phyloP scores from a whole-genome alignment of 2,329 filamentous ascomycete species.

The Trichophyton equinum region DNA sequence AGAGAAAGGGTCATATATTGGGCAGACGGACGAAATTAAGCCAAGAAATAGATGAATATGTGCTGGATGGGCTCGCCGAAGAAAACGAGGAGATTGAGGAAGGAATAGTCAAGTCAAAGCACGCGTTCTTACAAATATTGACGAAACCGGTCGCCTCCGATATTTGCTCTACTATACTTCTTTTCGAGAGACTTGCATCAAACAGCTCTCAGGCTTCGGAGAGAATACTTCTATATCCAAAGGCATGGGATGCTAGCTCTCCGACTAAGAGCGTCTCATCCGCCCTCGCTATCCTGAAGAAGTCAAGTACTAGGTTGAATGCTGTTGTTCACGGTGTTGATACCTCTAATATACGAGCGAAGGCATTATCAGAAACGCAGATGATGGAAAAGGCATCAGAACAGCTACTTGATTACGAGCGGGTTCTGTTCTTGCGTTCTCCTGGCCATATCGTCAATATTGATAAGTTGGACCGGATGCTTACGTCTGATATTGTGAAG shows the following conservation, averaged over 20 bases:
- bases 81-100: background rate
- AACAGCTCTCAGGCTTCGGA: conserved; percentile 27
- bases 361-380: conserved; percentile 9
- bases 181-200: conserved; percentile 30
- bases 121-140: conserved; percentile 35
- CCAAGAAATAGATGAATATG: background rate
- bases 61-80: background rate
- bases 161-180: conserved; percentile 34
- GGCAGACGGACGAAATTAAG: background rate
- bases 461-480: conserved; percentile 26
- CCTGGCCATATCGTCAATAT: conserved; percentile 31
- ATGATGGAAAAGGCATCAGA: conserved; percentile 18
- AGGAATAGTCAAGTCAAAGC: conserved; percentile 13
- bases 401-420: conserved; percentile 34
- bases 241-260: conserved; percentile 31
- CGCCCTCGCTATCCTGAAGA: conserved; percentile 28
- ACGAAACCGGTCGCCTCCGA: conserved; percentile 31
- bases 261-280: conserved; percentile 18
- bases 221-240: conserved; percentile 36
- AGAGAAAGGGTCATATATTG: background rate
- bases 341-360: conserved; percentile 18
- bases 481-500: conserved; percentile 18
- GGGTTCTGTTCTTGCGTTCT: conserved; percentile 32
- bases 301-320: conserved; percentile 28
- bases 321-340: conserved; percentile 33